These are phyloP conservation scores for Raphanus sativus DNA, from an alignment of 345 rosid species.

Conservation along the genomic window DNA sequence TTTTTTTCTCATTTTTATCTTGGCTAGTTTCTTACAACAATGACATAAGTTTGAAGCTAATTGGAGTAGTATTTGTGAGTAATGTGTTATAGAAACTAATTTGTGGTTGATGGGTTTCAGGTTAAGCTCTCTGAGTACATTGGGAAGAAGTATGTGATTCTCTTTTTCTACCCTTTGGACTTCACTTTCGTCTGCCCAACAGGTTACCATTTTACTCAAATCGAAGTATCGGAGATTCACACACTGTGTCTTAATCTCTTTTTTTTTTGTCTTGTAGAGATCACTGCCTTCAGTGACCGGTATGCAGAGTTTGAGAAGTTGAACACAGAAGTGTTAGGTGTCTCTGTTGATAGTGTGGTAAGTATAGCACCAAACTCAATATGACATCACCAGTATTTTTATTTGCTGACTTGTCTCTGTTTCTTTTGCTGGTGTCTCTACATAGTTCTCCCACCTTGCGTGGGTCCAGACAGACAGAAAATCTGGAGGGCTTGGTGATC, in stretches of 20 bases:
- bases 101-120: slow-evolving; percentile 44
- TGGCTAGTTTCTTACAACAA: background rate
- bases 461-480: slow-evolving; percentile 99
- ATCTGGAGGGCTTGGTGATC: slow-evolving; percentile 97
- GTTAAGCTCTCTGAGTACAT: slow-evolving; percentile 91
- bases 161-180: slow-evolving; percentile 97
- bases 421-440: background rate
- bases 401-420: background rate
- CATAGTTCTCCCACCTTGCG: slow-evolving; percentile 93
- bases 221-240: slow-evolving; percentile 2
- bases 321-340: slow-evolving; percentile 87
- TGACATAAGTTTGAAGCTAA: background rate
- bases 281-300: slow-evolving; percentile 98
- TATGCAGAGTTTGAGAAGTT: slow-evolving; percentile 77
- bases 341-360: slow-evolving; percentile 94
- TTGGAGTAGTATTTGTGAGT: background rate
- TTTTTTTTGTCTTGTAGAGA: slow-evolving; percentile 51
- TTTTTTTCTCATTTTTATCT: background rate
- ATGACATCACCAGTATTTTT: too few species aligned
- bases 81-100: background rate
- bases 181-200: slow-evolving; percentile 99
- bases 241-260: slow-evolving; percentile 13
- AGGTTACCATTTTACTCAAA: slow-evolving; percentile 45
- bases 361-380: too few species aligned
- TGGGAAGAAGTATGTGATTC: slow-evolving; percentile 97